Evolutionary conservation across 257 asterid species (phyloP), one percentile per base, ranked within the genome.

Genomic region (Solanum tarapatanum): DNA sequence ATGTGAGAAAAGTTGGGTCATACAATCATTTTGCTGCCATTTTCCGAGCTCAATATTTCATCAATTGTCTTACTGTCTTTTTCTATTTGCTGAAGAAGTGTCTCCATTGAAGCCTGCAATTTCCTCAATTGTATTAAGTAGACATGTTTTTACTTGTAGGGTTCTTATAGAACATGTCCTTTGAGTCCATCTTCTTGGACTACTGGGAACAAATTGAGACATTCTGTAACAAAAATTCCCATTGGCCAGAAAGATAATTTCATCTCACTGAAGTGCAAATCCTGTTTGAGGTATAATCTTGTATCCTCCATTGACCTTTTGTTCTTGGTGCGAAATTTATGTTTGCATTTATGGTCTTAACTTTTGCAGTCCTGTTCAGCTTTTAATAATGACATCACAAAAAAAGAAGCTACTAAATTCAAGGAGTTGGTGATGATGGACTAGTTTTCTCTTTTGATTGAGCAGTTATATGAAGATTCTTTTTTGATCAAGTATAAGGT

Each of bases 221-320:
- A 11, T 62, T 86, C 74, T 72, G 88, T 76, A 58, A 70, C 83
- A 6, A 32, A 86, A 62, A 55, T 74, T 19, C 79, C 16, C 12
- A 58, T 86, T 82, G 69, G 70, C 32, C 55, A 11, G 32, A 87
- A 85, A 43, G 86, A 64, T 66, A 86, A 86, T 26, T 32, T 90
- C 36, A 55, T 64, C 58, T 88, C 87, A 30, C 73, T 88, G 80
- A 88, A 88, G 87, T 88, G 88, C 92, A 90, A 60, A 86, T 88
- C 87, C 83, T 69, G 87, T 86, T 82, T 83, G 7, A 83, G 90
- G 90, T 90, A 73, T 36, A 51, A 86, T 51, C 58, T 19, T 45
- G 14, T 86, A 45, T 73, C 84, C 83, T 73, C 69, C 84, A 7
- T 82, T 82, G 36, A 45, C 85, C 69, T 72, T 28, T 48, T 48